Evolutionary conservation across 768 basidiomycete species (phyloP), one percentile per base, ranked within the genome.

Genomic region (Suillus cothurnatus): DNA sequence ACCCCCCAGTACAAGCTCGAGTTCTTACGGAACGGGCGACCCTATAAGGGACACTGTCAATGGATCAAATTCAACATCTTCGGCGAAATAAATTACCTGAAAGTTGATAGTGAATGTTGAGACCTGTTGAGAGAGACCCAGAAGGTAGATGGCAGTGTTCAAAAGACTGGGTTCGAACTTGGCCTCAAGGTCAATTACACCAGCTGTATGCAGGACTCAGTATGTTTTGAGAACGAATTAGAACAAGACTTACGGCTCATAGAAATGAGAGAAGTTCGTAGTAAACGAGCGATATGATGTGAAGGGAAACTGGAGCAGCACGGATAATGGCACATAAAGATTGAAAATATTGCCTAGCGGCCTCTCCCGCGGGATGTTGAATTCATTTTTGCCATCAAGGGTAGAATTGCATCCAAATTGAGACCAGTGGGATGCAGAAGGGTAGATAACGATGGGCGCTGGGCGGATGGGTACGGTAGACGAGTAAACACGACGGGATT

Each of bases 51-150:
- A 59, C 61, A 14, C 59, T 47, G 61, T 56, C 26, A 57, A 34
- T 38, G 12, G 1, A 9, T n/a, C 32, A n/a, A 12, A 19, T 53
- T 26, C 14, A 9, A 17, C 15, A 45, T 36, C 19, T 14, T 28
- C 21, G 21, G 26, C 1, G 11, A 11, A 19, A 28, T 6, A 36
- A n/a, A n/a, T n/a, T n/a, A n/a, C n/a, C n/a, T n/a, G n/a, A n/a
- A n/a, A n/a, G n/a, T n/a, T n/a, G n/a, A 99, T 95, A 4, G 95
- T 90, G 72, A 99, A 99, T 0, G 97, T 99, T 7, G 97, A 99
- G 2, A 99, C 97, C 77, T 99, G 97, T 76, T 99, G 97, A 2
- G 94, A 96, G 45, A 99, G 85, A 61, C 96, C 92, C 61, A 99
- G 84, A 34, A 99, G 87, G 80, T 96, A 99, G 71, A 99, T 97